These are phyloP conservation scores for Botryobasidium botryosum DNA, from an alignment of 768 basidiomycete species.

Conservation along the genomic window DNA sequence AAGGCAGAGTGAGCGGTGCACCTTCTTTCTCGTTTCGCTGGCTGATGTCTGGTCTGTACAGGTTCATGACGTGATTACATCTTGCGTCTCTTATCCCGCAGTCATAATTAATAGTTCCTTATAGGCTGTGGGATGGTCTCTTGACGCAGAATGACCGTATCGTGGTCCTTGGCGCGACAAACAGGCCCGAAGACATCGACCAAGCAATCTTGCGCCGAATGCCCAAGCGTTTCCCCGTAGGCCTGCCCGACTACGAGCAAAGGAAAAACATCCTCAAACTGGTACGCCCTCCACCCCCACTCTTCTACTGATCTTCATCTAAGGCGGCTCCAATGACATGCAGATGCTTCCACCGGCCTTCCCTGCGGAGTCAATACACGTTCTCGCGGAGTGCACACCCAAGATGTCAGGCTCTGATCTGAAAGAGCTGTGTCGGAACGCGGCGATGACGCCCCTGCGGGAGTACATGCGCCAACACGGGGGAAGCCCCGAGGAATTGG, in stretches of 20 bases:
- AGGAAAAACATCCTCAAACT: conserved; percentile 69
- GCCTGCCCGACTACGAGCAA: conserved; percentile 61
- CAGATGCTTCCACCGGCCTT: conserved; percentile 77
- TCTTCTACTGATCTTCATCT: not conserved
- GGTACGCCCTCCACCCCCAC: conserved; percentile 26
- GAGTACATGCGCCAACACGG: conserved; percentile 46
- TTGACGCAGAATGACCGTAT: conserved; percentile 67
- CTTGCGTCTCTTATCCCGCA: conserved; percentile 5
- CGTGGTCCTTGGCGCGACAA: conserved; percentile 86
- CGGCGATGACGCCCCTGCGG: conserved; percentile 83
- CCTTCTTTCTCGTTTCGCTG: not conserved
- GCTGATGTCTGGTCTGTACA: not conserved
- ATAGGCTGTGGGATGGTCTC: conserved; percentile 88
- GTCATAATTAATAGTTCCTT: not conserved
- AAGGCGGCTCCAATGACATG: not conserved
- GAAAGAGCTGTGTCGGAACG: conserved; percentile 80
- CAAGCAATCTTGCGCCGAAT: conserved; percentile 81
- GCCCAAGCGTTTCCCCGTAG: conserved; percentile 88
- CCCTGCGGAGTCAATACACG: conserved; percentile 37
- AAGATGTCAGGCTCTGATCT: conserved; percentile 83
- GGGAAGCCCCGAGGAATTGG: conserved; percentile 33
- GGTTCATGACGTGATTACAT: conserved; percentile 61
- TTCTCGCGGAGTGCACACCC: conserved; percentile 49
- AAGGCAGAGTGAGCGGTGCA: conserved; percentile 45
- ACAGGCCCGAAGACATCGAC: conserved; percentile 85